These are phyloP conservation scores for Kalmanozyma brasiliensis DNA, from an alignment of 1,284 basidiomycete genomes.

Conservation along the genomic window DNA sequence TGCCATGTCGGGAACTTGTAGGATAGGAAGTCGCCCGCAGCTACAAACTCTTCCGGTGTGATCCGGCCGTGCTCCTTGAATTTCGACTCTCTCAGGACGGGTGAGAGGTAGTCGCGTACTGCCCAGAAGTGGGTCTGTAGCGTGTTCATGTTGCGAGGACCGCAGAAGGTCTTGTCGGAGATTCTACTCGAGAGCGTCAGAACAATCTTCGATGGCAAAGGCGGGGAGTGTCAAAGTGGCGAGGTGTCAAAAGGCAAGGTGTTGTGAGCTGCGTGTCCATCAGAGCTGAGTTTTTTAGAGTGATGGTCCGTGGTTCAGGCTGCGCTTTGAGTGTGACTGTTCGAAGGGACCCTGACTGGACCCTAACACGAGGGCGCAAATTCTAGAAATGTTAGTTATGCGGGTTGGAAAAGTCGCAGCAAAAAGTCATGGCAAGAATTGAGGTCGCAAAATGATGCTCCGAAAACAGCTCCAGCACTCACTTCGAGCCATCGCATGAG, in stretches of 20 bases:
- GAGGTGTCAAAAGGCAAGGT: not conserved
- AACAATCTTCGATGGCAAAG: no score
- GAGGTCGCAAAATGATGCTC: constrained; percentile 17
- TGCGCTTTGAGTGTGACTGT: constrained; percentile 2
- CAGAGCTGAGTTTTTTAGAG: constrained; percentile 2
- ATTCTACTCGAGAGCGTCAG: no score
- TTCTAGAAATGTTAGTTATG: constrained; percentile 2
- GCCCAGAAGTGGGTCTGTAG: constrained; percentile 85
- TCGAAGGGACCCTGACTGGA: constrained; percentile 6
- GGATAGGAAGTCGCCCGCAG: constrained; percentile 64
- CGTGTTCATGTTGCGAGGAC: constrained; percentile 21
- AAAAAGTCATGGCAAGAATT: constrained; percentile 2
- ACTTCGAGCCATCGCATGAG: no score
- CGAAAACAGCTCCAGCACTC: no score
- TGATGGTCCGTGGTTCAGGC: constrained; percentile 2
- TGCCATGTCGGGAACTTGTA: constrained; percentile 67
- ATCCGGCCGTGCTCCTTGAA: constrained; percentile 98
- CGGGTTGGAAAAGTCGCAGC: not conserved
- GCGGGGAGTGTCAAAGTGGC: no score
- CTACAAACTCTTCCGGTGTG: constrained; percentile 74
- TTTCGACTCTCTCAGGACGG: constrained; percentile 95
- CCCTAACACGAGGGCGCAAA: no score
- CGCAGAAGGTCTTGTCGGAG: no score
- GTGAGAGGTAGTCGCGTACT: constrained; percentile 93
- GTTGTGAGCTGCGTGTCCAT: no score